phyloP scores from a whole-genome alignment of 768 basidiomycete species.

The Suillus fuscotomentosus region DNA sequence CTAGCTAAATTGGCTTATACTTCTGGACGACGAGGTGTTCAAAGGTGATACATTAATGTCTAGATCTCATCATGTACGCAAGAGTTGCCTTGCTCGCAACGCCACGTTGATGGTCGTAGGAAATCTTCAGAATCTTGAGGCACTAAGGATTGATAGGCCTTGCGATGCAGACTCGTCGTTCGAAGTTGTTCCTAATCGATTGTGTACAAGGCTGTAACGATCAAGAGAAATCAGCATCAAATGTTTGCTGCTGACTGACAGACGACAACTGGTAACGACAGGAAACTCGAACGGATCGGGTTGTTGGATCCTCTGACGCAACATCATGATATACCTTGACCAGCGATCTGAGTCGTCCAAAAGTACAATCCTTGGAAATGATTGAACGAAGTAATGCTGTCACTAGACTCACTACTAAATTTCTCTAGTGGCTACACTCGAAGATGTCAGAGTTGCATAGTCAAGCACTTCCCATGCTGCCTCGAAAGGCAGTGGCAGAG shows the following conservation, averaged over 20 bases:
- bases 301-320: background rate
- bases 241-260: background rate
- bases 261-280: background rate
- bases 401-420: background rate
- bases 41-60: background rate
- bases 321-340: background rate
- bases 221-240: background rate
- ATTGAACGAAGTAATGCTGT: background rate
- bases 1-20: background rate
- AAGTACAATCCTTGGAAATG: background rate
- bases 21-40: background rate
- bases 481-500: constrained; percentile 33
- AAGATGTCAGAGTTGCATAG: constrained; percentile 66
- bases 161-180: background rate
- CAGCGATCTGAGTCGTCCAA: background rate
- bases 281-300: background rate
- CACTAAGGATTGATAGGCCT: background rate
- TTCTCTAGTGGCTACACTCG: background rate
- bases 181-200: background rate
- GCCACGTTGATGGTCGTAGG: background rate
- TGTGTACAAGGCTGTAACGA: background rate
- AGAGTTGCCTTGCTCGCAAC: background rate
- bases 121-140: background rate
- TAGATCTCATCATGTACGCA: background rate
- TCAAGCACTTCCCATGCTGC: constrained; percentile 63